Evolutionary conservation across 805 yeast genomes (phyloP).

Genomic region (Monosporozyma solicola): DNA sequence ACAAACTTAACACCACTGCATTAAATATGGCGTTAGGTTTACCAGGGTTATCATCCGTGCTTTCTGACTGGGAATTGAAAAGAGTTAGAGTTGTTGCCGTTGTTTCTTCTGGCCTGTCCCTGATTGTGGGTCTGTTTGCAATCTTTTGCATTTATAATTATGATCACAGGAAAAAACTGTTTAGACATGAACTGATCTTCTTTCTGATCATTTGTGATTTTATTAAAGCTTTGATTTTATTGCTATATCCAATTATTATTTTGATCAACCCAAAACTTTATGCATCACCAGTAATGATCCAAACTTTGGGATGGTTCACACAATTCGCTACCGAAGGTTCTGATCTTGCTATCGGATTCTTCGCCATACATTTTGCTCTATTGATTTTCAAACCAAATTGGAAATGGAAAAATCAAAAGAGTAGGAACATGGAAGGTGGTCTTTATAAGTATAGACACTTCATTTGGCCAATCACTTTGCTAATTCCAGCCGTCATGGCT

Average conservation of each 20-base stretch:
- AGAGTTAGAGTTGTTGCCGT: conserved; percentile 37
- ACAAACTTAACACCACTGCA: conserved; percentile 21
- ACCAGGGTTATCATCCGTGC: conserved; percentile 29
- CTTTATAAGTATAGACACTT: conserved; percentile 47
- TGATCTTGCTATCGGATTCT: conserved; percentile 70
- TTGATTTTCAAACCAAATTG: conserved; percentile 58
- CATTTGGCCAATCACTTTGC: conserved; percentile 49
- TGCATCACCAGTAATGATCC: conserved; percentile 43
- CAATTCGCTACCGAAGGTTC: conserved; percentile 78
- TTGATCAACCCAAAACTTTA: conserved; percentile 36
- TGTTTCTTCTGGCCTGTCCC: conserved; percentile 40
- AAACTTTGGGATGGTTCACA: conserved; percentile 72
- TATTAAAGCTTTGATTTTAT: conserved; percentile 57
- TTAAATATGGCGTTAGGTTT: conserved; percentile 26
- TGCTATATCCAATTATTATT: conserved; percentile 60
- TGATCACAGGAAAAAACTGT: conserved; percentile 52
- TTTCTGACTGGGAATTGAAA: conserved; percentile 9
- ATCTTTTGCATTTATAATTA: conserved; percentile 53
- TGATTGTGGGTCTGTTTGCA: conserved; percentile 47
- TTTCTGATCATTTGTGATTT: conserved; percentile 66
- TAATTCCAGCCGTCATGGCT: conserved; percentile 61
- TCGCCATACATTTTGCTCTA: conserved; percentile 75
- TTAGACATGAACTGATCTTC: conserved; percentile 62
- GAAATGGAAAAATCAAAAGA: conserved; percentile 32
- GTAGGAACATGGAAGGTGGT: conserved; percentile 60